Conservation (phyloP, 2,329 filamentous ascomycete species). For the Ophiostoma sp. region DNA sequence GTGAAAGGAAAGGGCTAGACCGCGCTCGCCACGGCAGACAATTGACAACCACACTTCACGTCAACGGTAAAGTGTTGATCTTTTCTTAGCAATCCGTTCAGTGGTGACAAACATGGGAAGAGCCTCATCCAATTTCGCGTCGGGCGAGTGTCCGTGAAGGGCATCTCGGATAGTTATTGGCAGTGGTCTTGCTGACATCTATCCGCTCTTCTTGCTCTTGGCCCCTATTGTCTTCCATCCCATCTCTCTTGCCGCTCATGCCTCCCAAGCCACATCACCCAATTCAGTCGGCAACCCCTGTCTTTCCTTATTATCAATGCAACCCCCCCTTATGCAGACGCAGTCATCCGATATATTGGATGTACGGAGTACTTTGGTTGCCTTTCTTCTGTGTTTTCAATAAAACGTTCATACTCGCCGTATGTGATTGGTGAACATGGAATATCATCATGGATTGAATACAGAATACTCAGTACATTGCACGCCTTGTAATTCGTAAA, state of each 20-base stretch:
- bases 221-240: not conserved
- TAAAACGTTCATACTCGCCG: not conserved
- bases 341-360: not conserved
- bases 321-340: not conserved
- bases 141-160: not conserved
- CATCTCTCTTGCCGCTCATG: not conserved
- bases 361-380: not conserved
- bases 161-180: not conserved
- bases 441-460: not conserved
- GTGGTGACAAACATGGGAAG: not conserved
- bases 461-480: not conserved
- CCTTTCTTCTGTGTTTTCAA: not conserved
- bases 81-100: not conserved
- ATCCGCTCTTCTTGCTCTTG: not conserved
- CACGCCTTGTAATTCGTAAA: not conserved
- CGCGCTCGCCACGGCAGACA: not conserved
- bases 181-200: not conserved
- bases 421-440: not conserved
- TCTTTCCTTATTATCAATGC: not conserved
- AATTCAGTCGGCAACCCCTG: not conserved
- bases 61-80: not conserved
- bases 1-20: not conserved
- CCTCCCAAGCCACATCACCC: not conserved
- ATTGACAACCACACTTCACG: not conserved
- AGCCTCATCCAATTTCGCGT: slow-evolving; percentile 9